These are phyloP conservation scores for Carex cristatella DNA, from an alignment of 176 grass and related monocot genomes.

Conservation along the genomic window DNA sequence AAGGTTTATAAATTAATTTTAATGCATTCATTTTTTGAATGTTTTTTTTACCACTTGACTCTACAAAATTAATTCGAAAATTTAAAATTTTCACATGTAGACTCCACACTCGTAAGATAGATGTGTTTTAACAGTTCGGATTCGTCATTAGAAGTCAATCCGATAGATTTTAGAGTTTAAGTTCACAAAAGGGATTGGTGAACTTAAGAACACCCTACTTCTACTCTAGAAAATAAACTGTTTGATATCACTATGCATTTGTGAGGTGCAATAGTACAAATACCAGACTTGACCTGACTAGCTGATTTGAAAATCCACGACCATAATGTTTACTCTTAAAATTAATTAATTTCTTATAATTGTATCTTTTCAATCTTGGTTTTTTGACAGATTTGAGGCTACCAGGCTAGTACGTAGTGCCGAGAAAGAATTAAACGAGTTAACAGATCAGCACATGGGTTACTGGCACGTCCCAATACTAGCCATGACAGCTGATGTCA, in stretches of 20 bases:
- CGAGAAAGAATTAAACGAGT: constrained; percentile 50
- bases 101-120: no score
- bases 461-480: constrained; percentile 65
- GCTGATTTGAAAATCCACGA: background rate
- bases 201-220: no score
- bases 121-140: no score
- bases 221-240: background rate
- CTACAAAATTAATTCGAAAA: no score
- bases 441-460: constrained; percentile 27
- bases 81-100: no score
- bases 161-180: no score
- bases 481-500: constrained; percentile 83
- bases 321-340: background rate
- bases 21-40: no score
- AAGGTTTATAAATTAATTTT: no score
- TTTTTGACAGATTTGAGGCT: constrained; percentile 61
- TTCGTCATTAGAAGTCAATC: no score
- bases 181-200: no score
- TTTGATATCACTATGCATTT: background rate
- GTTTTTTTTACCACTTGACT: no score
- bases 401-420: constrained; percentile 38
- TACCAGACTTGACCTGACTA: background rate
- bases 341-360: background rate
- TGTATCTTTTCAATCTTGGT: background rate
- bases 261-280: background rate